phyloP scores from a whole-genome alignment of 2,329 filamentous ascomycete genomes.

The Fusarium coicis region DNA sequence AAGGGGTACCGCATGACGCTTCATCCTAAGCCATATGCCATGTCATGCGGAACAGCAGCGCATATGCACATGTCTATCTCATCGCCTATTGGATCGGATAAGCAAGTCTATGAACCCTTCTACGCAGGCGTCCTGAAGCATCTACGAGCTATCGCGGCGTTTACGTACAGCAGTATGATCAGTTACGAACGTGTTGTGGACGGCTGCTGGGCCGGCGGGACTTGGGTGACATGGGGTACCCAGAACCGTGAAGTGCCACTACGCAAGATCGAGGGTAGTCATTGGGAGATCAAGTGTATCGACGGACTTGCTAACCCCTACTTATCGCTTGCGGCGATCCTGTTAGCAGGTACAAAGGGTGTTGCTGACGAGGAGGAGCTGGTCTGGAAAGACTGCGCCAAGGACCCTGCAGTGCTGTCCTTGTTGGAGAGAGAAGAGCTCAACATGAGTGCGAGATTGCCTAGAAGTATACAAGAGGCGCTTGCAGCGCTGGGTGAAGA shows the following conservation, averaged over 20 bases:
- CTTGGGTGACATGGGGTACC: slow-evolving; percentile 83
- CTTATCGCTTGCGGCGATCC: slow-evolving; percentile 58
- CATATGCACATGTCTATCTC: slow-evolving; percentile 78
- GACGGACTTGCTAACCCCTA: slow-evolving; percentile 86
- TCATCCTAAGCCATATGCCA: slow-evolving; percentile 74
- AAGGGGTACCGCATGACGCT: slow-evolving; percentile 75
- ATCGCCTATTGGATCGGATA: slow-evolving; percentile 53
- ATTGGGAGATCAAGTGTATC: slow-evolving; percentile 84
- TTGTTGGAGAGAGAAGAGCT: slow-evolving; percentile 60
- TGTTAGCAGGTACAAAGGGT: slow-evolving; percentile 47
- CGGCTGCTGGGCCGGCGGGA: slow-evolving; percentile 80
- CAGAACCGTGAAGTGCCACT: slow-evolving; percentile 83
- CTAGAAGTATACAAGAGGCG: slow-evolving; percentile 64
- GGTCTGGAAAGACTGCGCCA: slow-evolving; percentile 62
- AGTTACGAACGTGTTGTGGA: slow-evolving; percentile 77
- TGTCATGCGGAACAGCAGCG: slow-evolving; percentile 70
- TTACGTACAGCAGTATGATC: slow-evolving; percentile 71
- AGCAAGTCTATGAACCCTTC: slow-evolving; percentile 69
- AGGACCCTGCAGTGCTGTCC: slow-evolving; percentile 64
- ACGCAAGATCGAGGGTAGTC: slow-evolving; percentile 70
- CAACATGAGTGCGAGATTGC: slow-evolving; percentile 66
- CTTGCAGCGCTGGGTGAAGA: slow-evolving; percentile 63
- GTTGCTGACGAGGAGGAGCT: slow-evolving; percentile 51
- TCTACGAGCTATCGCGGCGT: slow-evolving; percentile 73
- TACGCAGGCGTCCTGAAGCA: slow-evolving; percentile 77